Evolutionary conservation across 441 rosid species (phyloP).

Genomic region (Croton laevigatus): DNA sequence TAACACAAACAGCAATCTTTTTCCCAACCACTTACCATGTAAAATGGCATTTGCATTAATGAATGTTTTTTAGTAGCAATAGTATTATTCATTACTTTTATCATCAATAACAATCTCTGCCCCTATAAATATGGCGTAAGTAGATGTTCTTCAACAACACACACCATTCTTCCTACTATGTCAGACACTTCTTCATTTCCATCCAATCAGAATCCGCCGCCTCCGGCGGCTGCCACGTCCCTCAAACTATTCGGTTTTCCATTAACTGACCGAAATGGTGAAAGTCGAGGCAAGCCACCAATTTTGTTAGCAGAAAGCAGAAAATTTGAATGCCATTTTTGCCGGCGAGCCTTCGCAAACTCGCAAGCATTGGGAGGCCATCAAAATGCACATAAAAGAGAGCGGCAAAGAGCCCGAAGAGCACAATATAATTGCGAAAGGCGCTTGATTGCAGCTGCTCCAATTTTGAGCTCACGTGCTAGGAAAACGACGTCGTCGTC

Average conservation of each 20-base stretch:
- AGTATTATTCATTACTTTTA: no score
- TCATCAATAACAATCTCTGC: no score
- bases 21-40: no score
- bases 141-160: no score
- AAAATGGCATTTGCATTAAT: no score
- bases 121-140: no score
- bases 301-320: conserved; percentile 21
- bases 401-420: conserved; percentile 49
- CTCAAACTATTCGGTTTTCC: conserved; percentile 50
- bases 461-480: conserved; percentile 33
- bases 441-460: conserved; percentile 31
- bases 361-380: conserved; percentile 68
- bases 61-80: no score
- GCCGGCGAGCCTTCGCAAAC: conserved; percentile 49
- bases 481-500: conserved; percentile 19
- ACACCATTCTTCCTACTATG: no score
- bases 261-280: conserved; percentile 26
- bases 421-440: conserved; percentile 35
- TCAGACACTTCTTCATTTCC: background rate
- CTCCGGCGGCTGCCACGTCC: no score
- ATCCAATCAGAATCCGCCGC: conserved; percentile 25
- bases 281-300: conserved; percentile 16
- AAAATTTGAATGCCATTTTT: conserved; percentile 56
- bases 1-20: no score
- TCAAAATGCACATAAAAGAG: conserved; percentile 65